Evolutionary conservation across 495 filamentous ascomycete species (phyloP), one percentile per base, ranked within the genome.

Genomic region (Tuber magnatum): DNA sequence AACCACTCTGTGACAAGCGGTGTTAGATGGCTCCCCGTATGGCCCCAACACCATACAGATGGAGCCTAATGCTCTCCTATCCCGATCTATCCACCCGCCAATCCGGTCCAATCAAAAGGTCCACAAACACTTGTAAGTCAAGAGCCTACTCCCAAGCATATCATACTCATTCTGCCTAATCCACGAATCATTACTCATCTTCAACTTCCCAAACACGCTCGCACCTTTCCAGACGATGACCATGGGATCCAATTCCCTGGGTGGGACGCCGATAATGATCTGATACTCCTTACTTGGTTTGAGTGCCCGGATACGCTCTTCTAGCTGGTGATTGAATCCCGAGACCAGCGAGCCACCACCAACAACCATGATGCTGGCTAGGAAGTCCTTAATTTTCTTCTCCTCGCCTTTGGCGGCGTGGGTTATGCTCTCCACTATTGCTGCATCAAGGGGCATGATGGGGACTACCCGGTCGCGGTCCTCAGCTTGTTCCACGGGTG

Each of bases 171-270:
- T 85, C 73, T 89, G 87, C 1, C 91, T 91, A 78, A 98, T 93
- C 95, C 95, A 98, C 83, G 90, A 93, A 84, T 99, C 96, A 84
- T 97, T 97, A 16, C 91, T 92, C 42, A 86, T 85, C 75, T 84
- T 88, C 82, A 99, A 85, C 85, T 97, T 94, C n/a, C 92, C 94
- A 86, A 97, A 99, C 41, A 99, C 92, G 81, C 94, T 97, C 5
- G 92, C 96, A 2, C 95, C 95, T 87, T 99, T 99, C 95, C 95
- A 99, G 10, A 92, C 91, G 43, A 98, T 92, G 9, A 97, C 94
- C 82, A 97, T 93, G 38, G 93, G 92, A 83, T 98, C 95, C 82
- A 99, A 88, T 80, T 99, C 95, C 76, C 95, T 84, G 2, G 95
- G 96, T 48, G 93, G 94, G 24, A 89, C 88, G 46, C 92, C 93